These are phyloP conservation scores for Epichloe elymi DNA, from an alignment of 2,329 filamentous ascomycete genomes.

Conservation along the genomic window DNA sequence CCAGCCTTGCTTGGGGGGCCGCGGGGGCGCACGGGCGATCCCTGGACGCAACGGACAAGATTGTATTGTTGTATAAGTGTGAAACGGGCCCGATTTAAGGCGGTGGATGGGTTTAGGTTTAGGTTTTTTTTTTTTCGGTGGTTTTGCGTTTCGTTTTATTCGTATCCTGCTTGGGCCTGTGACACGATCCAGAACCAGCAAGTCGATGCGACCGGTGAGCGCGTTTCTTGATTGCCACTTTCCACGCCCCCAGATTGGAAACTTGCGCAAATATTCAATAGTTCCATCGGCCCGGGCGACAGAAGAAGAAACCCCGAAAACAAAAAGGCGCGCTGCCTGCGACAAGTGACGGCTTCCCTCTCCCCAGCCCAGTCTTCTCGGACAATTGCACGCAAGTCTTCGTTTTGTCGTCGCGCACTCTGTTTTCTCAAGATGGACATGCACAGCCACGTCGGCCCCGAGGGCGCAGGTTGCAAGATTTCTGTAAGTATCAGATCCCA, in stretches of 20 bases:
- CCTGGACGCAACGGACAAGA: too few species aligned
- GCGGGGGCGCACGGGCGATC: too few species aligned
- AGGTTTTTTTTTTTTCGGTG: not conserved
- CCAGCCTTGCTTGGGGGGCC: too few species aligned
- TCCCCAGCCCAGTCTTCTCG: not conserved
- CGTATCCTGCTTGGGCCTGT: too few species aligned
- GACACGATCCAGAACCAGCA: not conserved
- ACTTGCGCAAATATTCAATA: not conserved
- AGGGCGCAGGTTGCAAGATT: conserved; percentile 18
- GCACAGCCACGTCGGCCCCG: conserved; percentile 10
- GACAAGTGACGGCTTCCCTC: too few species aligned
- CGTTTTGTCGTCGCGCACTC: not conserved
- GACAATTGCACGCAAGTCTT: not conserved
- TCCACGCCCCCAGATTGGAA: not conserved
- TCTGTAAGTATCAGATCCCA: conserved; percentile 7
- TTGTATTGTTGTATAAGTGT: not conserved
- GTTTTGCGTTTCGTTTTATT: too few species aligned
- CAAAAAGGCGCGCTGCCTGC: too few species aligned
- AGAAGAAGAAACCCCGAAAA: not conserved
- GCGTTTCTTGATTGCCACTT: not conserved
- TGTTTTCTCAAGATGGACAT: conserved; percentile 10
- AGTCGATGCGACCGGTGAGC: not conserved
- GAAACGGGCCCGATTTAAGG: not conserved
- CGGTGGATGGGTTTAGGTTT: not conserved
- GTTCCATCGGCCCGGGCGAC: not conserved